Base-by-base conservation (phyloP, 768 basidiomycete genomes). In the Pisolithus albus region DNA sequence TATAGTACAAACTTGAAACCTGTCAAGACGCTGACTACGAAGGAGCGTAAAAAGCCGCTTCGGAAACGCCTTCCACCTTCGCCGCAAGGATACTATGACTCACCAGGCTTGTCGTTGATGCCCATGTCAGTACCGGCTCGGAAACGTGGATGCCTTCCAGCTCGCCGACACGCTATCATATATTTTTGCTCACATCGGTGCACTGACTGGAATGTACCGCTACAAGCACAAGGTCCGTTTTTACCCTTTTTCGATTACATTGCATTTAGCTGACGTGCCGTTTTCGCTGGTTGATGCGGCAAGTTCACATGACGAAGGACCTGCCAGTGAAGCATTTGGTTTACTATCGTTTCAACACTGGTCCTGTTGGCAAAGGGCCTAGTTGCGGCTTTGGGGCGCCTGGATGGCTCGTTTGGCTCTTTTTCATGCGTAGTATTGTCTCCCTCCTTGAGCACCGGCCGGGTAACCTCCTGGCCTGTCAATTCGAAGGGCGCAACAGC, bases 311-410 rank as follows among this genome's bases (percentile, higher is more conserved):
- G 93, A 96, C 92, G 61, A 99, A 98, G 80, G 96, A 98, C 68
- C 69, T n/a, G n/a, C n/a, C n/a, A n/a, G n/a, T 98, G 67, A 99
- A 99, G 77, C 94, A 97, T 66, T 73, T 97, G 61, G 93, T 96
- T 70, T 95, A 95, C 75, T 95, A 95, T 64, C 89, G 94, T 54
- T 99, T 99, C 82, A 99, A 99, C 75, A 98, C 96, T 39, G 96
- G 96, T 55, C 96, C 96, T 55, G 96, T 99, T 45, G 96, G 96
- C 21, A 99, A 99, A 68, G 96, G 96, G 59, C 96, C 96, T 46
- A 96, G 96, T 59, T 91, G 90, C 63, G 95, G 96, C 52, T 98
- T 99, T 78, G 98, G 96, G 96, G 92, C 94, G 46, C 96, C 95
- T 32, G 95, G 96, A 36, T 99, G 96, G 96, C 80, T 95, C 51